Evolutionary conservation across 1,284 basidiomycete species (phyloP).

Genomic region (Ustilago vetiveriae): DNA sequence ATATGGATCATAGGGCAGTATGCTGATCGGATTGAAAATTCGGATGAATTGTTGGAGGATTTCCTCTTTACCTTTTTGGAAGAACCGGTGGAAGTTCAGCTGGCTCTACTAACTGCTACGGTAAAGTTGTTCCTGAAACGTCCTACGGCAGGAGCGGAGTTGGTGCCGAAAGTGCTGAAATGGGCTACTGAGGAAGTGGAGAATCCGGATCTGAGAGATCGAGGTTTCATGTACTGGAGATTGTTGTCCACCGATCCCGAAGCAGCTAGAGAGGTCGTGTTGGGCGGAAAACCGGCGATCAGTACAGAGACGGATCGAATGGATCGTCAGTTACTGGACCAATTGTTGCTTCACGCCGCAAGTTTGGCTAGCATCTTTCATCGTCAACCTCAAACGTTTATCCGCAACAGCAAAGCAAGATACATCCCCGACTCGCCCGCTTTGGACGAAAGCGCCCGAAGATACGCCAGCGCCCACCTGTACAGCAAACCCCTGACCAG

Average conservation of each 20-base stretch:
- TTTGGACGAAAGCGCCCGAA: slow-evolving; percentile 52
- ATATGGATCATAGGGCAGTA: slow-evolving; percentile 99
- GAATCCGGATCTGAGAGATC: slow-evolving; percentile 93
- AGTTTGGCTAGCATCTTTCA: slow-evolving; percentile 62
- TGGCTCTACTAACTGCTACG: slow-evolving; percentile 90
- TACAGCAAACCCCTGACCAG: slow-evolving; percentile 46
- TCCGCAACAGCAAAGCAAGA: slow-evolving; percentile 53
- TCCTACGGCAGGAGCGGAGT: slow-evolving; percentile 84
- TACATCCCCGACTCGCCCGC: slow-evolving; percentile 57
- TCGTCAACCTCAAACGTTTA: slow-evolving; percentile 61
- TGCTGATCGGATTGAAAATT: slow-evolving; percentile 93
- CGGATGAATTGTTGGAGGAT: slow-evolving; percentile 92
- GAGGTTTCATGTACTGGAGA: slow-evolving; percentile 99
- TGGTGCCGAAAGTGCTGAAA: slow-evolving; percentile 94
- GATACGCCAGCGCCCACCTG: slow-evolving; percentile 55
- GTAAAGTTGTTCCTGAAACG: slow-evolving; percentile 98
- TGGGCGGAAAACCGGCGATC: slow-evolving; percentile 92
- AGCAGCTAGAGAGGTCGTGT: slow-evolving; percentile 86
- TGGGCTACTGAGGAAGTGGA: slow-evolving; percentile 97
- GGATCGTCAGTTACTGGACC: slow-evolving; percentile 69
- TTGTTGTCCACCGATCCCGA: slow-evolving; percentile 89
- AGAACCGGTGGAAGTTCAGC: slow-evolving; percentile 92
- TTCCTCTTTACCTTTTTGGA: slow-evolving; percentile 90
- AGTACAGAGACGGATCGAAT: slow-evolving; percentile 98
- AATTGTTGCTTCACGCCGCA: slow-evolving; percentile 61